These are phyloP conservation scores for Fusarium continuum DNA, from an alignment of 2,329 filamentous ascomycete species.

Conservation along the genomic window DNA sequence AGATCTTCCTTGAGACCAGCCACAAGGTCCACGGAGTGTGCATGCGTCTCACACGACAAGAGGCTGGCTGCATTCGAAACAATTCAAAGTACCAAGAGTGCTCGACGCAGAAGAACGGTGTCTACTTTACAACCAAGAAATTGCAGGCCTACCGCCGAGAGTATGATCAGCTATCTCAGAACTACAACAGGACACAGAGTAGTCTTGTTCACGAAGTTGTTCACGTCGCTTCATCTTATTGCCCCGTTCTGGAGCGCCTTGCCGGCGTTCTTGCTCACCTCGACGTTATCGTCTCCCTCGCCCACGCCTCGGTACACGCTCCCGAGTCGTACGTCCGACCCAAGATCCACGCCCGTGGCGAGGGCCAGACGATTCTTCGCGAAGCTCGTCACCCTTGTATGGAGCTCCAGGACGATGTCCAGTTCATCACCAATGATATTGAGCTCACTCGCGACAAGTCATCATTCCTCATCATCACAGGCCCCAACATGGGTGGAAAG, in stretches of 20 bases:
- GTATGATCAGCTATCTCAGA: constrained; percentile 91
- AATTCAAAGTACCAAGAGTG: constrained; percentile 91
- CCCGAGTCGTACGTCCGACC: constrained; percentile 91
- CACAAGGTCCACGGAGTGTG: constrained; percentile 97
- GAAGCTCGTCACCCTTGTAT: constrained; percentile 97
- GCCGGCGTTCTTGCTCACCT: constrained; percentile 90
- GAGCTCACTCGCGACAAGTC: constrained; percentile 79
- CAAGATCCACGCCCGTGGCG: constrained; percentile 86
- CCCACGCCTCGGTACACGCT: constrained; percentile 91
- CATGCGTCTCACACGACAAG: constrained; percentile 89
- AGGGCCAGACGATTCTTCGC: constrained; percentile 87
- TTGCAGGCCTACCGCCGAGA: constrained; percentile 85
- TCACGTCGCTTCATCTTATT: constrained; percentile 91
- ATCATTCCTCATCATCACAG: constrained; percentile 95
- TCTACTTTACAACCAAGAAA: constrained; percentile 92
- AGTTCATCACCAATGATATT: constrained; percentile 98
- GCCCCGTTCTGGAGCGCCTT: constrained; percentile 88
- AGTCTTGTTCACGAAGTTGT: constrained; percentile 94
- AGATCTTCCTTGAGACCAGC: constrained; percentile 90
- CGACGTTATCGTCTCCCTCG: constrained; percentile 93
- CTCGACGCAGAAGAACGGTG: constrained; percentile 98
- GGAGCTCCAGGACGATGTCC: constrained; percentile 98
- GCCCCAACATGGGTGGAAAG: constrained; percentile 99
- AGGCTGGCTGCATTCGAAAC: constrained; percentile 92
- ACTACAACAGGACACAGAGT: constrained; percentile 93